Conservation (phyloP, 306 rosid genomes). For the Vigna hirtella region DNA sequence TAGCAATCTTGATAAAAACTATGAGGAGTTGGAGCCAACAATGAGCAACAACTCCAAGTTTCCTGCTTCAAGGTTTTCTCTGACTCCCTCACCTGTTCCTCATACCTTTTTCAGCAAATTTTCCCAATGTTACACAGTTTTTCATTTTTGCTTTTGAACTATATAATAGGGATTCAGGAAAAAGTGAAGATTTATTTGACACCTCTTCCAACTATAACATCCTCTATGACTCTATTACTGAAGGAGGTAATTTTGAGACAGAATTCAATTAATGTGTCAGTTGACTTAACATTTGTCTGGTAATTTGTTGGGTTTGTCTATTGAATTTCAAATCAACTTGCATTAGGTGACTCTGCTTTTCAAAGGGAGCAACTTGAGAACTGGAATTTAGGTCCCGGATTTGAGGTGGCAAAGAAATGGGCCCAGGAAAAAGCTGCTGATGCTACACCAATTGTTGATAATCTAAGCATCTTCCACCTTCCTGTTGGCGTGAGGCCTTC, state of each 20-base stretch:
- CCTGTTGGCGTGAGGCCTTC: conserved; percentile 93
- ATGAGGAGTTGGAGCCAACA: conserved; percentile 47
- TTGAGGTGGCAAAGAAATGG: conserved; percentile 86
- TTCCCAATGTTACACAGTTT: conserved; percentile 21
- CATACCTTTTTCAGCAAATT: background rate
- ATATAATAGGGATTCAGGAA: conserved; percentile 57
- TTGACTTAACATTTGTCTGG: conserved; percentile 22
- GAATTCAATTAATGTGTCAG: background rate
- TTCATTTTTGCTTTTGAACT: conserved; percentile 39
- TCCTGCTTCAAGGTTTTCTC: conserved; percentile 61
- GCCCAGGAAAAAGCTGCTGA: conserved; percentile 75
- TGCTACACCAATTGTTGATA: conserved; percentile 57
- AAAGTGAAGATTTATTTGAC: conserved; percentile 53
- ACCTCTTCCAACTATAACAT: conserved; percentile 42
- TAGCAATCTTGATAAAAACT: conserved; percentile 42
- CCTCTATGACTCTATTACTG: conserved; percentile 47
- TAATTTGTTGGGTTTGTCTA: conserved; percentile 16
- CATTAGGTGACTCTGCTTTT: conserved; percentile 56
- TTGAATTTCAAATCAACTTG: conserved; percentile 34
- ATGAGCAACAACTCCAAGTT: conserved; percentile 45
- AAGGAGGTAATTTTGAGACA: conserved; percentile 57
- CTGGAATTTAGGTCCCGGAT: conserved; percentile 83
- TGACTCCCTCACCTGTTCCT: conserved; percentile 11
- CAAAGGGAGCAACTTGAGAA: conserved; percentile 77
- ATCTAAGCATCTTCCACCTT: conserved; percentile 69